Evolutionary conservation across 768 basidiomycete genomes (phyloP).

Genomic region (Podaxis sp.): DNA sequence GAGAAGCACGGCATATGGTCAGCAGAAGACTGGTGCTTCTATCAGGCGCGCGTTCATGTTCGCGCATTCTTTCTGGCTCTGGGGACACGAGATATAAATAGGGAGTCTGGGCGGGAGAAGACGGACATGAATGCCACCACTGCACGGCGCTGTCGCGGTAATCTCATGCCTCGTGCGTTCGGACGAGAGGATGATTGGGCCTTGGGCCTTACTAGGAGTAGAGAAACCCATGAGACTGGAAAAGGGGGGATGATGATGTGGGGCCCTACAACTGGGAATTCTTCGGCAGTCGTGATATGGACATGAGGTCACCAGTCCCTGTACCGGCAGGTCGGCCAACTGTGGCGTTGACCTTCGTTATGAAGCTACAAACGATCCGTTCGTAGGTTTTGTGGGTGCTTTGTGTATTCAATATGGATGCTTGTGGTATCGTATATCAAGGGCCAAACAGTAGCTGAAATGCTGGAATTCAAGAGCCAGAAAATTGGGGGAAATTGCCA

Average conservation of each 20-base stretch:
- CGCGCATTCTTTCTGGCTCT: neutral
- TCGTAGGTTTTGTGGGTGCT: neutral
- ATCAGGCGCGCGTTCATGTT: neutral
- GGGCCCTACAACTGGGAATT: too few species aligned
- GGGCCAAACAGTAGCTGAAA: neutral
- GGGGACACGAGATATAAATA: neutral
- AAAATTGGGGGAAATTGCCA: neutral
- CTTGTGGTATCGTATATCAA: neutral
- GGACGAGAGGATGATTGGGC: too few species aligned
- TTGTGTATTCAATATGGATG: neutral
- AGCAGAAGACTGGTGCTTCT: neutral
- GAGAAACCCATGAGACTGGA: too few species aligned
- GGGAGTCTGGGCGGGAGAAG: neutral
- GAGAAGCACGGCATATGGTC: neutral
- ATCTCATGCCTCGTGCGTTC: too few species aligned
- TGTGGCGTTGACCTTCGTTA: neutral
- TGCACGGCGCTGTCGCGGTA: too few species aligned
- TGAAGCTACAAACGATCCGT: neutral
- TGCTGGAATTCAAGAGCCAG: neutral
- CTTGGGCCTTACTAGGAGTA: too few species aligned
- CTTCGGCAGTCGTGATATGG: too few species aligned
- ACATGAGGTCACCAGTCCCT: too few species aligned
- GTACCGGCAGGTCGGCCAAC: neutral
- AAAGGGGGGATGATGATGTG: too few species aligned
- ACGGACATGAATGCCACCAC: too few species aligned